Evolutionary conservation across 371 early-diverging fungal genomes (phyloP).

Genomic region (Lichtheimia ornata): DNA sequence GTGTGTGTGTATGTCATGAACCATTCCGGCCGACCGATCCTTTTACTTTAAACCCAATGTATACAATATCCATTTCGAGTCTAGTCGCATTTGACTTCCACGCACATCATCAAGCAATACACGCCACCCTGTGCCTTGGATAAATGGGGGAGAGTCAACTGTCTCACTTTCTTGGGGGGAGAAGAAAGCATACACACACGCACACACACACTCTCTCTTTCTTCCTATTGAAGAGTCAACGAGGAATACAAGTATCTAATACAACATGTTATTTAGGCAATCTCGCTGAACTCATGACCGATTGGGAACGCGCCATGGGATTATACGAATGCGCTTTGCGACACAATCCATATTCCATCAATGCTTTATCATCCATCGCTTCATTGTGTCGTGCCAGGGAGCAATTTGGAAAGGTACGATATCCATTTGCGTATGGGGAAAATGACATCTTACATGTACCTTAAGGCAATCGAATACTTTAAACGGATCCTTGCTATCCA

Average conservation of each 20-base stretch:
- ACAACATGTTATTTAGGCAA: constrained; percentile 37
- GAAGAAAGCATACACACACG: too few species aligned
- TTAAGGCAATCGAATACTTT: constrained; percentile 86
- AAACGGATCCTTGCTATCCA: constrained; percentile 83
- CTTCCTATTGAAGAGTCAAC: too few species aligned
- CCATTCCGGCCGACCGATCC: too few species aligned
- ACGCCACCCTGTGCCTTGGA: not conserved
- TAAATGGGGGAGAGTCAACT: too few species aligned
- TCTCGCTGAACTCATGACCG: constrained; percentile 74
- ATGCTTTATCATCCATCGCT: constrained; percentile 72
- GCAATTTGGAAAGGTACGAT: constrained; percentile 52
- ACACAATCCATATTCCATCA: constrained; percentile 85
- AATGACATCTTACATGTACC: not conserved
- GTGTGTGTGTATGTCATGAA: not conserved
- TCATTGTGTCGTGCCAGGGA: constrained; percentile 68
- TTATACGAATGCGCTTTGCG: constrained; percentile 85
- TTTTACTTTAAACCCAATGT: too few species aligned
- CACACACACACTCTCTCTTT: too few species aligned
- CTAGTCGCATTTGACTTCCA: not conserved
- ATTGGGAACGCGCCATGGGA: constrained; percentile 72
- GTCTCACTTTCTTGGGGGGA: too few species aligned
- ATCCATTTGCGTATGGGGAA: too few species aligned
- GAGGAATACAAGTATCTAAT: not conserved
- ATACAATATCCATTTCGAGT: not conserved
- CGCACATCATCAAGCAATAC: not conserved